Conservation (phyloP, 2,329 filamentous ascomycete species). For the Botrytis elliptica region DNA sequence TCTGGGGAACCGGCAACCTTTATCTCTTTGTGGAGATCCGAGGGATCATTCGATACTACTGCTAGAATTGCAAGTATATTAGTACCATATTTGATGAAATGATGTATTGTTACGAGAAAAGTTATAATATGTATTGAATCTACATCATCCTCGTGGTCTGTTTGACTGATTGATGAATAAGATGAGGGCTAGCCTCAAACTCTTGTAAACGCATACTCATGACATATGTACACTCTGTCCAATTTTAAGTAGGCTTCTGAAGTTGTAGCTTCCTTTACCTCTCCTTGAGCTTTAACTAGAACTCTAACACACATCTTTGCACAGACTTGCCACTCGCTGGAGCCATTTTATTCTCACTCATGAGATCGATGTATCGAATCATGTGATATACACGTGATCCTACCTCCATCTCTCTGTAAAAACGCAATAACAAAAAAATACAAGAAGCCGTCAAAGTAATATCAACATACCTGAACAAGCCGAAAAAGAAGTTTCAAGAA, state of each 20-base stretch:
- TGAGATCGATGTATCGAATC: not conserved
- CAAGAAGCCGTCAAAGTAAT: not conserved
- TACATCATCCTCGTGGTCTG: not conserved
- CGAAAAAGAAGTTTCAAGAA: slow-evolving; percentile 42
- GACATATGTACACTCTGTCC: not conserved
- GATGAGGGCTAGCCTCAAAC: not conserved
- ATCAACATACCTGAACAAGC: slow-evolving; percentile 33
- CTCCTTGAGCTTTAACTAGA: not conserved
- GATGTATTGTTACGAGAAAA: not conserved
- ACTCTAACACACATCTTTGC: not conserved
- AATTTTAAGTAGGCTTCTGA: not conserved
- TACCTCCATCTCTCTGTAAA: too few species aligned
- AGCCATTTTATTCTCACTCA: not conserved
- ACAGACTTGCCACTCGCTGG: not conserved
- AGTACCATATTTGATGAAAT: not conserved
- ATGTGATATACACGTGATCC: not conserved
- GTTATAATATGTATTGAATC: not conserved
- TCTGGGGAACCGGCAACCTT: slow-evolving; percentile 37
- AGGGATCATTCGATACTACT: not conserved
- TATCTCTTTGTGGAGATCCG: not conserved
- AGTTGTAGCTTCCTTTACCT: not conserved
- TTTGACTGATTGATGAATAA: not conserved
- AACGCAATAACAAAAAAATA: not conserved
- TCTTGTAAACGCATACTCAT: not conserved
- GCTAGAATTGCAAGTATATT: not conserved